Evolutionary conservation across 2,329 filamentous ascomycete genomes (phyloP).

Genomic region (Fusarium coffeatum): DNA sequence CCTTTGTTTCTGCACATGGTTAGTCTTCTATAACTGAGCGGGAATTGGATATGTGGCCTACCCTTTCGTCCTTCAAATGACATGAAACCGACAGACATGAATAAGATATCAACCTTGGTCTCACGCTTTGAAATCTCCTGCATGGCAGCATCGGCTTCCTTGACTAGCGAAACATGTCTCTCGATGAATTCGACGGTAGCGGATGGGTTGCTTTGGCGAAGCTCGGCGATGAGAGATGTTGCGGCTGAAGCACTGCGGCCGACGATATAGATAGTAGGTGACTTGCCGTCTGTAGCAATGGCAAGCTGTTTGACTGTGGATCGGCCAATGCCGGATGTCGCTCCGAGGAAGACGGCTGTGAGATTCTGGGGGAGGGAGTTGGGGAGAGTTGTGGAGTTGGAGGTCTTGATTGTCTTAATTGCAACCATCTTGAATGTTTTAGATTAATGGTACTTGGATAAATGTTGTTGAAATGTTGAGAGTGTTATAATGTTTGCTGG

Average conservation of each 20-base stretch:
- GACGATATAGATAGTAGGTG: constrained; percentile 55
- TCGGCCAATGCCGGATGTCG: constrained; percentile 36
- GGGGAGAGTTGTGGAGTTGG: constrained; percentile 15
- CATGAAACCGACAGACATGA: constrained; percentile 54
- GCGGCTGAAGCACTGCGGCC: constrained; percentile 56
- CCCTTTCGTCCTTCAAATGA: constrained; percentile 41
- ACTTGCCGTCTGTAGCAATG: constrained; percentile 8
- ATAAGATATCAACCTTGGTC: constrained; percentile 58
- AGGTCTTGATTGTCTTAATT: constrained; percentile 18
- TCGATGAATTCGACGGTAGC: constrained; percentile 61
- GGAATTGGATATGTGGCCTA: not conserved
- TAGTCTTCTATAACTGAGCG: not conserved
- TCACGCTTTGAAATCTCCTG: constrained; percentile 57
- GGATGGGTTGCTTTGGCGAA: constrained; percentile 56
- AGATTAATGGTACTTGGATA: not conserved
- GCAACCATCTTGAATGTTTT: constrained; percentile 17
- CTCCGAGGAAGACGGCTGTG: constrained; percentile 33
- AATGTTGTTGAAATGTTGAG: not conserved
- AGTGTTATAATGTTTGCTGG: not conserved
- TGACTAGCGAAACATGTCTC: constrained; percentile 61
- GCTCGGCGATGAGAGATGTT: constrained; percentile 54
- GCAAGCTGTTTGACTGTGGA: constrained; percentile 25
- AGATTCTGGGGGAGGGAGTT: constrained; percentile 7
- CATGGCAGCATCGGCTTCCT: constrained; percentile 60
- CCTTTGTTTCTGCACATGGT: constrained; percentile 60